A percentile compares a stretch with the other conserved stretches of the same genome.
Evolutionary conservation across 169 alveolate genomes (phyloP).

Genomic region (Babesia bigemina): DNA sequence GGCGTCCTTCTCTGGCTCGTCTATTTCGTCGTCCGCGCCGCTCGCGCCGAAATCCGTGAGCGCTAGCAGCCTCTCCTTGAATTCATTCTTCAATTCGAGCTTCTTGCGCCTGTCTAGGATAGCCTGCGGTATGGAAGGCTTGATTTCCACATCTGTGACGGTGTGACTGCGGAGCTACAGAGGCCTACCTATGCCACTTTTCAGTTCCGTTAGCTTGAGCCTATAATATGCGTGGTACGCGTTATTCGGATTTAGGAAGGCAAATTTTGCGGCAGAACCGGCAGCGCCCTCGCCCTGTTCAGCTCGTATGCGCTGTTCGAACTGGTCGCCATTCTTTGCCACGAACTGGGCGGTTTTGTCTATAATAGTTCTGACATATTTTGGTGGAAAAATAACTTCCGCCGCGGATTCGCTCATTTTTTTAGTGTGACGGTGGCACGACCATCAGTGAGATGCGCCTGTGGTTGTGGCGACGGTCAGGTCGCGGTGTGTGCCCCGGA

Average conservation of each 20-base stretch:
- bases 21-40: conserved; percentile 52
- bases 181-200: conserved; percentile 69
- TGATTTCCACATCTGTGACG: conserved; percentile 62
- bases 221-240: conserved; percentile 85
- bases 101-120: conserved; percentile 72
- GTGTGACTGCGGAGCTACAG: background rate
- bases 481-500: no score
- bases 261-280: conserved; percentile 66
- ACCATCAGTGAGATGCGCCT: background rate
- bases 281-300: conserved; percentile 75
- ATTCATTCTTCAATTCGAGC: conserved; percentile 68
- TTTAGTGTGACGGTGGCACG: background rate
- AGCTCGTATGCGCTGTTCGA: conserved; percentile 82
- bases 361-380: conserved; percentile 82
- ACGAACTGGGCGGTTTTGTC: conserved; percentile 91
- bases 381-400: conserved; percentile 87
- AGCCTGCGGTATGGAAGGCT: conserved; percentile 81
- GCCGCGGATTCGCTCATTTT: conserved; percentile 16
- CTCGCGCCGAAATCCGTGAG: conserved; percentile 74
- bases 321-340: conserved; percentile 88
- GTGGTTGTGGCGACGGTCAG: background rate
- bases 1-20: conserved; percentile 63
- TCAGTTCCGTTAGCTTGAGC: conserved; percentile 79
- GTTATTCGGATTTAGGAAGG: conserved; percentile 80
- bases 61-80: conserved; percentile 70